Base-by-base conservation (phyloP, 2,329 filamentous ascomycete genomes). In the Drechslera avenae region DNA sequence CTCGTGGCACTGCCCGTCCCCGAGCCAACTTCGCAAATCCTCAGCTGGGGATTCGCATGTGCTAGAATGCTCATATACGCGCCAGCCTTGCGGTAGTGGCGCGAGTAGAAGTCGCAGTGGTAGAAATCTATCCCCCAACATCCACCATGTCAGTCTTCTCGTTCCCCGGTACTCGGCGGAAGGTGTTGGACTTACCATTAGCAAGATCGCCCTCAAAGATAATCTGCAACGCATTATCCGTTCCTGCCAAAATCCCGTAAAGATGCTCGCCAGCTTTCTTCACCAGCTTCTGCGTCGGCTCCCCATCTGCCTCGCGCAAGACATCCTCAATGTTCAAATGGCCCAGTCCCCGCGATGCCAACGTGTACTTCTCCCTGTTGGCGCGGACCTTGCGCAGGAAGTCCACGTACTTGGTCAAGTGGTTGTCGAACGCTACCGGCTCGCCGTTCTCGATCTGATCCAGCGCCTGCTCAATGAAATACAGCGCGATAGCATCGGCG, bases 1-100 rank as follows among this genome's bases (percentile, higher is more conserved):
- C 35, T 35, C 0, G 49, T 37, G 34, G 43, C 36, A 35, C 41
- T 46, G 16, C 39, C 44, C 4, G 54, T 57, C 5, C 50, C 56
- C 3, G 54, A 37, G 13, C 55, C 55, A 14, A 60, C 31, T 14
- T 58, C 51, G n/a, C 34, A 42, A 41, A 56, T 54, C 14, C 39
- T 52, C 2, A 62, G 32, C 18, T 42, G 35, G 2, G 50, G 39
- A n/a, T 52, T 52, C n/a, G 19, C 32, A 4, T 51, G 43, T 26
- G 48, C 48, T 9, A 46, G 17, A 4, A 51, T 40, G 23, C 23
- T 40, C 35, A 51, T 40, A 13, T 51, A 51, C 2, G 48, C 42
- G 31, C 41, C 41, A 33, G 41, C 35, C 17, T 40, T 46, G n/a
- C 46, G 37, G 39, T 50, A 50, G 10, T 50, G 46, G 13, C 39